Evolutionary conservation across 1,284 basidiomycete species (phyloP).

Genomic region (Apiotrichum gracile): DNA sequence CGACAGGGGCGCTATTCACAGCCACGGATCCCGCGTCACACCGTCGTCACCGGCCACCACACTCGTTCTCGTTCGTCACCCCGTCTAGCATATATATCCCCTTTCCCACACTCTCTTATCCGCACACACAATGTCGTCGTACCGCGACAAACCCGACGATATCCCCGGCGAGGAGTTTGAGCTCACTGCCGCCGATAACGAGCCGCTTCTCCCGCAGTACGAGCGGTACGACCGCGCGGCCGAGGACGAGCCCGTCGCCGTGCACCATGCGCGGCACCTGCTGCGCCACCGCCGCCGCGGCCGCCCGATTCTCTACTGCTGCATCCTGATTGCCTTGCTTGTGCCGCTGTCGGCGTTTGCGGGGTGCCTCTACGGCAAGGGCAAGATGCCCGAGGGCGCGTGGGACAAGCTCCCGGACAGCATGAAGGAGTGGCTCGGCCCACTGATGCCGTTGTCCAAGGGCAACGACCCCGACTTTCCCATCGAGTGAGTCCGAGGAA

Average conservation of each 20-base stretch:
- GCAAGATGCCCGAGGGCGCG: constrained; percentile 15
- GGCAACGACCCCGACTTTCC: constrained; percentile 31
- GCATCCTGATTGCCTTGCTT: constrained; percentile 22
- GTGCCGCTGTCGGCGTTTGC: constrained; percentile 21
- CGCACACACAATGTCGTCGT: background rate
- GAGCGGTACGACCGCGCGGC: background rate
- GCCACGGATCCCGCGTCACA: too few species aligned
- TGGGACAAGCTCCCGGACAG: constrained; percentile 33
- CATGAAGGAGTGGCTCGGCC: constrained; percentile 33
- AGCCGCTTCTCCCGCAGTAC: constrained; percentile 40
- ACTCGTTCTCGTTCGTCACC: too few species aligned
- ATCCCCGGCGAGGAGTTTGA: constrained; percentile 25
- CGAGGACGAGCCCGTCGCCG: background rate
- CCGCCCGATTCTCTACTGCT: constrained; percentile 21
- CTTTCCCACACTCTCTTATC: background rate
- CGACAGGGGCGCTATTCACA: too few species aligned
- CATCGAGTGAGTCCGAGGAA: constrained; percentile 31
- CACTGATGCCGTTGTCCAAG: constrained; percentile 13
- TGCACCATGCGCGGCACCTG: background rate
- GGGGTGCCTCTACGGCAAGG: constrained; percentile 20
- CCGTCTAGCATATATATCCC: too few species aligned
- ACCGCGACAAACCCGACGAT: constrained; percentile 15
- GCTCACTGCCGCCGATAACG: constrained; percentile 22
- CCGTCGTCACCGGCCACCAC: too few species aligned
- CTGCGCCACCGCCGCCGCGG: constrained; percentile 2